Evolutionary conservation across 495 filamentous ascomycete species (phyloP), one percentile per base, ranked within the genome.

Genomic region (Tuber calosporum): DNA sequence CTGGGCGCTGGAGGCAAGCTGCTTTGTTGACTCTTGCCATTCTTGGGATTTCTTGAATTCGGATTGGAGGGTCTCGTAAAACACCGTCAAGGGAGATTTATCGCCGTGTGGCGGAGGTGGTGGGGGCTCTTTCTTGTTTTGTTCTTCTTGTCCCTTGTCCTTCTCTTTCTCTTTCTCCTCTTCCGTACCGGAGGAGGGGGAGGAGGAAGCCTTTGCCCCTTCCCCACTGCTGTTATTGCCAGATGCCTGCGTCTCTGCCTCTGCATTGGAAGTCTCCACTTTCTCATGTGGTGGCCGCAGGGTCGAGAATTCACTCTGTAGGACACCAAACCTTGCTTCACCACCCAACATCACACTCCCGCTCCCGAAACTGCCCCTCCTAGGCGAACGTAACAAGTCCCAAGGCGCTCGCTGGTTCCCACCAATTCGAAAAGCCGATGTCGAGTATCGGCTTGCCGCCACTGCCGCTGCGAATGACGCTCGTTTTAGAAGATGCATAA

Each of bases 11-110:
- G 91, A 90, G 19, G 93, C 92, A 17, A 99, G 87, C 70, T 93
- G 92, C 82, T 98, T 97, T 26, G 94, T 99, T 66, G 92, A 96
- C 79, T 99, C 95, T 79, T 98, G 95, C 95, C 96, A 99, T 83
- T 99, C 95, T 82, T 98, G 96, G 26, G 95, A 98, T 39, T 93
- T 91, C 81, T 97, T 94, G 84, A 99, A 95, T 82, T 98, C 95
- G 69, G 86, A 85, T 80, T 92, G 88, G 82, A 99, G 88, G 71
- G 95, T 99, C 79, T 99, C 95, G 74, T 92, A 91, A 86, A 99
- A 99, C 53, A 99, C 95, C 83, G 97, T 93, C 92, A 95, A 97
- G 42, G 95, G 95, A 11, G 94, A 92, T 85, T 99, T 99, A 84
- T 96, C 93, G 74, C 95, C 96, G 79, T 99, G 96, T 9, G 95